phyloP scores from a whole-genome alignment of 139 green algal species.

The Coelastrella sp. region DNA sequence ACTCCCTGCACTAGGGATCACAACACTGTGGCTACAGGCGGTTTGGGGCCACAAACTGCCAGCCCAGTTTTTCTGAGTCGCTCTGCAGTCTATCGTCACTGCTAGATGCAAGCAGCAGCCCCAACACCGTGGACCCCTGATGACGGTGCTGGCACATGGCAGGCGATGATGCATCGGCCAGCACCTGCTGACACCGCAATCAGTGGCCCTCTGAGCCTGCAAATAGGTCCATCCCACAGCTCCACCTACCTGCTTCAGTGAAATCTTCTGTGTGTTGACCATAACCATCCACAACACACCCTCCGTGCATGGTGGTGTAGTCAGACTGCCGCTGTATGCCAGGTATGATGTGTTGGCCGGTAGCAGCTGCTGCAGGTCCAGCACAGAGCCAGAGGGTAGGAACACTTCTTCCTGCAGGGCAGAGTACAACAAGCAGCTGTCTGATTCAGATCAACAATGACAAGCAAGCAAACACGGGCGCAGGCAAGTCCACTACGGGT shows the following conservation, averaged over 20 bases:
- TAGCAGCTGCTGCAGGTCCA: slow-evolving; percentile 32
- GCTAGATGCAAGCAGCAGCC: no score
- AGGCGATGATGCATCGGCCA: no score
- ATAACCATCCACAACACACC: slow-evolving; percentile 72
- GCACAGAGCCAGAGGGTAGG: background rate
- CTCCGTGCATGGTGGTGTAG: slow-evolving; percentile 74
- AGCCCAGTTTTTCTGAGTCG: no score
- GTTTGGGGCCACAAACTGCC: no score
- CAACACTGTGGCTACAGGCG: no score
- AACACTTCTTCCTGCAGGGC: background rate
- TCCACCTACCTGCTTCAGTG: slow-evolving; percentile 41
- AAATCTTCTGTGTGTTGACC: slow-evolving; percentile 44
- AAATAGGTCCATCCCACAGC: background rate
- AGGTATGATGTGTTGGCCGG: slow-evolving; percentile 17
- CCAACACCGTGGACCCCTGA: no score
- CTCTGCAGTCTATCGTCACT: no score
- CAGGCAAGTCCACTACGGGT: background rate
- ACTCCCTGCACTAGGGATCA: no score
- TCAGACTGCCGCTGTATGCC: slow-evolving; percentile 51
- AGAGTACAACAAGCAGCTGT: background rate
- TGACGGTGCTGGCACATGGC: no score
- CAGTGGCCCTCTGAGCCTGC: no score
- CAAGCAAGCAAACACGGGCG: background rate
- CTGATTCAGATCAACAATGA: background rate
- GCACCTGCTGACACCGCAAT: no score